These are phyloP conservation scores for Globisporangium echinulatum DNA, from an alignment of 352 stramenopile genomes.

Conservation along the genomic window DNA sequence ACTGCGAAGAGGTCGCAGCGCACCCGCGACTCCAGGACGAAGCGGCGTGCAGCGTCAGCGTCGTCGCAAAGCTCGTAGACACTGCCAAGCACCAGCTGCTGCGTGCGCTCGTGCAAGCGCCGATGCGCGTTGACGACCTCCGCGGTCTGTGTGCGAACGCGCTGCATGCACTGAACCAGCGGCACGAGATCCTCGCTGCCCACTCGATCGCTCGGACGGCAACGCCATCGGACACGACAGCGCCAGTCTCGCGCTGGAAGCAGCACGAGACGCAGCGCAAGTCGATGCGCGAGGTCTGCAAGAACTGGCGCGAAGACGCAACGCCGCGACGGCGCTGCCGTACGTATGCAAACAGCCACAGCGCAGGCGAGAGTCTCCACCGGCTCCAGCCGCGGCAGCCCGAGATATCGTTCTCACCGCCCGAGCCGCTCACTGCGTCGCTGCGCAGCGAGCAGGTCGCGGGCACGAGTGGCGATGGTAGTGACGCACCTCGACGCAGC, in stretches of 20 bases:
- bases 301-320: neutral
- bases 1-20: constrained; percentile 41
- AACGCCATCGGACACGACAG: neutral
- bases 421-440: neutral
- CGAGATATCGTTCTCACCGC: constrained; percentile 8
- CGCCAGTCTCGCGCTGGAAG: constrained; percentile 6
- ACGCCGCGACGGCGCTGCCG: neutral
- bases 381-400: constrained; percentile 5
- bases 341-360: neutral
- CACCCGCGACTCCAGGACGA: constrained; percentile 27
- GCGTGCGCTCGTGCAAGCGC: constrained; percentile 32
- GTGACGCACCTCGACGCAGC: neutral
- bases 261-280: constrained; percentile 2
- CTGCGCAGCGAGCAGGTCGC: neutral
- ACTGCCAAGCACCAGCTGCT: constrained; percentile 32
- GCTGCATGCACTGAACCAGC: constrained; percentile 2
- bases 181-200: neutral
- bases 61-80: constrained; percentile 41
- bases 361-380: neutral
- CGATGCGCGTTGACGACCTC: constrained; percentile 33
- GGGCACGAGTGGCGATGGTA: constrained; percentile 1
- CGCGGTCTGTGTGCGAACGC: constrained; percentile 38
- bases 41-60: constrained; percentile 22
- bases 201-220: neutral
- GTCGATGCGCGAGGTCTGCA: constrained; percentile 2